Evolutionary conservation across 2,329 filamentous ascomycete genomes (phyloP).

Genomic region (Coniochaeta prunicola): DNA sequence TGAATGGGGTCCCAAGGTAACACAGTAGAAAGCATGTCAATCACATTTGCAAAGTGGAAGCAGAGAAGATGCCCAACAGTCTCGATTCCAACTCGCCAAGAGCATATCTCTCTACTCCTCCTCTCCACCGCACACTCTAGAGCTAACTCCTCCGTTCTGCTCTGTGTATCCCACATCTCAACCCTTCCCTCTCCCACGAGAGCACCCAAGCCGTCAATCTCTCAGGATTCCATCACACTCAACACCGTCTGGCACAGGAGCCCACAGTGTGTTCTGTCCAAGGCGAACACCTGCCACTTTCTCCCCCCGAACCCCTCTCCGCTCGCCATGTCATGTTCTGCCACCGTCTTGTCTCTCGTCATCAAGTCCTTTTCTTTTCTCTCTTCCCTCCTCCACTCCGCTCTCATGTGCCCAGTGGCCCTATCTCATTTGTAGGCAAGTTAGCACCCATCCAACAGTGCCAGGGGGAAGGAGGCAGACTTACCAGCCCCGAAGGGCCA

Average conservation of each 20-base stretch:
- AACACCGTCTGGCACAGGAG: neutral
- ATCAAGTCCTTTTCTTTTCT: neutral
- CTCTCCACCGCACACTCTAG: neutral
- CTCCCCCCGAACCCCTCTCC: neutral
- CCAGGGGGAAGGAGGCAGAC: neutral
- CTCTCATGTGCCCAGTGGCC: neutral
- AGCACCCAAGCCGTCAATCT: neutral
- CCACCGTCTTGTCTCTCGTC: too few species aligned
- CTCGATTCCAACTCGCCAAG: neutral
- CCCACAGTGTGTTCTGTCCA: too few species aligned
- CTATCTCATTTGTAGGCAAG: neutral
- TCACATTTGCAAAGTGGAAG: neutral
- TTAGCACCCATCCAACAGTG: neutral
- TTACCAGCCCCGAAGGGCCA: neutral
- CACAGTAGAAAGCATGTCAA: neutral
- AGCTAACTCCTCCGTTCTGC: neutral
- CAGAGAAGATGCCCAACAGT: neutral
- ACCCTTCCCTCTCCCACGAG: neutral
- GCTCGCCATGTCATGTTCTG: neutral
- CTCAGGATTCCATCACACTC: neutral
- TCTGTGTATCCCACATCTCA: neutral
- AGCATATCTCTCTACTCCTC: neutral
- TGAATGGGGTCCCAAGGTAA: too few species aligned
- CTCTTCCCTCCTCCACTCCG: neutral
- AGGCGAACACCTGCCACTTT: neutral